Evolutionary conservation across 768 basidiomycete species (phyloP).

Genomic region (Leccinum subgranulosum): DNA sequence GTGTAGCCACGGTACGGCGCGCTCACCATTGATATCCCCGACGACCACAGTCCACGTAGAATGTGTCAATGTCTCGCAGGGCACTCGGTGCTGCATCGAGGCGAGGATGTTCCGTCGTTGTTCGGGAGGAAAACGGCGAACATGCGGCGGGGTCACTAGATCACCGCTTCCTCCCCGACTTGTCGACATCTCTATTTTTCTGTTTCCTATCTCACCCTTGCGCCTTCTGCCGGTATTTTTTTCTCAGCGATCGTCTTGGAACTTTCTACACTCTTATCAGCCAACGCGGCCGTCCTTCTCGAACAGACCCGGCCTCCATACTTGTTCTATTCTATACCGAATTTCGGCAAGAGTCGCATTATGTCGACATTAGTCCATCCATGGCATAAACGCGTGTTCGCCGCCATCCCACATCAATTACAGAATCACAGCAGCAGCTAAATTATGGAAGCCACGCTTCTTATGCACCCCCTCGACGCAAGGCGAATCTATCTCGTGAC

Average conservation of each 20-base stretch:
- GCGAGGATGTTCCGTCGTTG: neutral
- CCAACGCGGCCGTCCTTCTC: constrained; percentile 2
- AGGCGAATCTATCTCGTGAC: constrained; percentile 24
- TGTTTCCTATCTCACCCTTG: neutral
- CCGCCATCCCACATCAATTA: constrained; percentile 14
- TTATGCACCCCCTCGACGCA: constrained; percentile 24
- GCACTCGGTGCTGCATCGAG: neutral
- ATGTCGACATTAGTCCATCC: constrained; percentile 3
- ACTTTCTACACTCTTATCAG: constrained; percentile 20
- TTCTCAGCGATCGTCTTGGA: constrained; percentile 14
- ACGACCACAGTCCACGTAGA: neutral
- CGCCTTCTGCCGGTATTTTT: neutral
- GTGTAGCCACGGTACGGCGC: neutral
- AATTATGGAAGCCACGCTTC: constrained; percentile 25
- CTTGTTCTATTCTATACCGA: constrained; percentile 9
- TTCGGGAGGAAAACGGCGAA: neutral
- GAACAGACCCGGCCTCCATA: constrained; percentile 1
- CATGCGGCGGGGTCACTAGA: neutral
- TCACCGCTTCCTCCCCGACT: neutral
- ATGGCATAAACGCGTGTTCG: constrained; percentile 21
- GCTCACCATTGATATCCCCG: neutral
- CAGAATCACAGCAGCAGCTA: constrained; percentile 16
- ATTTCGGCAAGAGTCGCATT: constrained; percentile 10
- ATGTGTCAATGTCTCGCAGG: neutral
- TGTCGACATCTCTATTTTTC: neutral